Evolutionary conservation across 2,329 filamentous ascomycete species (phyloP).

Genomic region (Cyphellophora europaea): DNA sequence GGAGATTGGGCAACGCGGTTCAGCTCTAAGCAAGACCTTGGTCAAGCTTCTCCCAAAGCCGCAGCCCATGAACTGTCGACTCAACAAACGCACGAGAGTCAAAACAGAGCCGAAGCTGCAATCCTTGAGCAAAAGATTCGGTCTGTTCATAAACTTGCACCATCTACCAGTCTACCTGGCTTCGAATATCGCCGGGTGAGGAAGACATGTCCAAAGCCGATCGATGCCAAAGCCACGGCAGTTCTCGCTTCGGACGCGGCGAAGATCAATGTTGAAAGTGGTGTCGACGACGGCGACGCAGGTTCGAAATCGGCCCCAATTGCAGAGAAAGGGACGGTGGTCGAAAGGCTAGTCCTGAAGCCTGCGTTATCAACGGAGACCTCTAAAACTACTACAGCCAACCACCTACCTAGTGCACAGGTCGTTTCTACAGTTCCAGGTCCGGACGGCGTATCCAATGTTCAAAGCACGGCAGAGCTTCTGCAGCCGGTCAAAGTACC

Average conservation of each 20-base stretch:
- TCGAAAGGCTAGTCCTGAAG: too few species aligned
- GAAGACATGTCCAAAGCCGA: conserved; percentile 1
- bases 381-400: conserved; percentile 1
- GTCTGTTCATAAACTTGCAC: conserved; percentile 24
- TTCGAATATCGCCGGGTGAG: conserved; percentile 28
- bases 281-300: neutral
- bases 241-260: neutral
- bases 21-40: neutral
- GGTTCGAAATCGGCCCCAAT: neutral
- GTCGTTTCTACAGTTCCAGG: too few species aligned
- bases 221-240: neutral
- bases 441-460: conserved; percentile 2
- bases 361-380: conserved; percentile 7
- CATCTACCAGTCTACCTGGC: conserved; percentile 28
- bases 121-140: conserved; percentile 6
- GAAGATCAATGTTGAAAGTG: neutral
- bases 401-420: conserved; percentile 8
- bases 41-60: neutral
- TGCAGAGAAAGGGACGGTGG: neutral
- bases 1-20: neutral
- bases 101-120: neutral
- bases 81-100: neutral
- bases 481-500: neutral
- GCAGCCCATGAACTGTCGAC: neutral
- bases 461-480: conserved; percentile 1